phyloP scores from a whole-genome alignment of 2,329 filamentous ascomycete species.

The Ilyonectria sp. region DNA sequence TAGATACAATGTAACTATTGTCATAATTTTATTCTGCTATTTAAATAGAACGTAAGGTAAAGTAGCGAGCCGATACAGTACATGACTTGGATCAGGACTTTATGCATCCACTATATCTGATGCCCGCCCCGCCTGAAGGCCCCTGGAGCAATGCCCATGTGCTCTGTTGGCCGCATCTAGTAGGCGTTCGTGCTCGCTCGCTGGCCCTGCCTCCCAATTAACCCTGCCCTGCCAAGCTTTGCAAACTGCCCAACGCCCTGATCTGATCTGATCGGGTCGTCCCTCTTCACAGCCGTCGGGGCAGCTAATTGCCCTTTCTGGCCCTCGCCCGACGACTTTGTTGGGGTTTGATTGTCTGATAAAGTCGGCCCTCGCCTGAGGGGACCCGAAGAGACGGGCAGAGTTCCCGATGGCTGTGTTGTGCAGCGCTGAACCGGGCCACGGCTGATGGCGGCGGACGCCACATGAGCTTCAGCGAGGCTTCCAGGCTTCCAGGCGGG shows the following conservation, averaged over 20 bases:
- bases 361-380: conserved; percentile 25
- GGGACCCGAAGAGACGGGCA: conserved; percentile 4
- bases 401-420: conserved; percentile 33
- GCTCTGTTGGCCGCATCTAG: conserved; percentile 21
- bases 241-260: conserved; percentile 18
- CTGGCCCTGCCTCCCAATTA: conserved; percentile 29
- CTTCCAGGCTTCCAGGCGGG: not conserved
- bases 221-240: conserved; percentile 24
- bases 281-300: conserved; percentile 2
- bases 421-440: conserved; percentile 8
- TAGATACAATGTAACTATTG: too few species aligned
- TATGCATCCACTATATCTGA: not conserved
- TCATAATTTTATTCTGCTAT: too few species aligned
- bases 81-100: too few species aligned
- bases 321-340: conserved; percentile 27
- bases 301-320: conserved; percentile 18
- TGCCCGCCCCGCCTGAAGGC: not conserved
- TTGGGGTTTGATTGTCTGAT: conserved; percentile 22
- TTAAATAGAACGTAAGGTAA: too few species aligned
- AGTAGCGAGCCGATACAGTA: too few species aligned
- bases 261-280: conserved; percentile 24
- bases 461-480: not conserved
- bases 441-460: not conserved
- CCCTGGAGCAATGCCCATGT: conserved; percentile 9
- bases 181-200: conserved; percentile 25